phyloP scores from a whole-genome alignment of 1,284 basidiomycete genomes.

The Marasmius sp. region DNA sequence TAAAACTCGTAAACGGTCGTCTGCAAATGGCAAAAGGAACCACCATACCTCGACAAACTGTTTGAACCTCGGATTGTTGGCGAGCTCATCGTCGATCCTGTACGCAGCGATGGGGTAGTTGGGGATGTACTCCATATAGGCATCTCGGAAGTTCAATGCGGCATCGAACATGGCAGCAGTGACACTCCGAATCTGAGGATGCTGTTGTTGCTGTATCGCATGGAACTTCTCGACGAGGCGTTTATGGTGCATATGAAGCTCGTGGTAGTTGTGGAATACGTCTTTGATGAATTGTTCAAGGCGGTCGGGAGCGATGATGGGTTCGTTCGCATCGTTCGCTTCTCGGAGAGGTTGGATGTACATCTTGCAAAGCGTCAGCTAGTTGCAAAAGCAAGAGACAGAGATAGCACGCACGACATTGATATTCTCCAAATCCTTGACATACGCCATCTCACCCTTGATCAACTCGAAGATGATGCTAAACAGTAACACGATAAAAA shows the following conservation, averaged over 20 bases:
- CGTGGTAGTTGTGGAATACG: constrained; percentile 88
- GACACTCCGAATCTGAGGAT: constrained; percentile 81
- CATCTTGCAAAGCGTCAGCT: constrained; percentile 47
- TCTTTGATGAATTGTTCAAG: constrained; percentile 82
- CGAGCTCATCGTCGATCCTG: constrained; percentile 86
- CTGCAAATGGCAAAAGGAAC: background rate
- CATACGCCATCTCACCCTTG: constrained; percentile 93
- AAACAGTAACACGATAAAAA: constrained; percentile 8
- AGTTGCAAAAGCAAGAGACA: constrained; percentile 1
- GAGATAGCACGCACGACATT: constrained; percentile 55
- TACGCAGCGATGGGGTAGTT: constrained; percentile 95
- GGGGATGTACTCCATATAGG: constrained; percentile 90
- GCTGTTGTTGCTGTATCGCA: constrained; percentile 87
- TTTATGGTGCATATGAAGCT: constrained; percentile 74
- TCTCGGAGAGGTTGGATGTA: constrained; percentile 74
- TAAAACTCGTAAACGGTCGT: constrained; percentile 4
- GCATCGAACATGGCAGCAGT: constrained; percentile 88
- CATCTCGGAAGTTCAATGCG: constrained; percentile 89
- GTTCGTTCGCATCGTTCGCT: constrained; percentile 72
- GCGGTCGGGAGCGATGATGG: constrained; percentile 73
- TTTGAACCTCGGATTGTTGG: constrained; percentile 76
- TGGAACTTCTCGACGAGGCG: constrained; percentile 81
- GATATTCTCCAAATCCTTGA: constrained; percentile 89
- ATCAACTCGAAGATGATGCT: constrained; percentile 95
- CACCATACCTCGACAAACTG: constrained; percentile 75